Evolutionary conservation across 306 rosid genomes (phyloP), one percentile per base, ranked within the genome.

Genomic region (Adenanthera pavonina): DNA sequence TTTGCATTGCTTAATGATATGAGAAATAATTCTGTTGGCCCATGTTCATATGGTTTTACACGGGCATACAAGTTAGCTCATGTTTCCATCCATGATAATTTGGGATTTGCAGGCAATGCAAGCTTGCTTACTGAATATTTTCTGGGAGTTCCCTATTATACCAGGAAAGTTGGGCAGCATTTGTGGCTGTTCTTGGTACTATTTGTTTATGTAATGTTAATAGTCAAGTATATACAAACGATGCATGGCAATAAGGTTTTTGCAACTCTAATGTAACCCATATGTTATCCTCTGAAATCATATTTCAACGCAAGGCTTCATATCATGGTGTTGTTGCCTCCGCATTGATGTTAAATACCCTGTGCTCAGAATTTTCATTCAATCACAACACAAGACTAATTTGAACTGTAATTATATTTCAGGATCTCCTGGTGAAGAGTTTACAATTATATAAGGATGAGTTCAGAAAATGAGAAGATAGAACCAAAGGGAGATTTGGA

Each of bases 401-500:
- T 43, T 67, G 53, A 81, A 77, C 48, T 10, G 8, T 56, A 60
- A 71, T 84, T n/a, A 38, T 52, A 30, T 88, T 86, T 80, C 91
- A 90, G 95, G 88, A 77, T 76, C 44, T 65, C 75, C 30, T 60
- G 40, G 62, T 77, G 64, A 84, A 69, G 85, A 80, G 70, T 85
- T 75, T 8, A 19, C 75, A 53, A 33, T 33, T 33, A 25, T 44
- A 53, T 5, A 70, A 89, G 80, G 87, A 91, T 91, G 97, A 90
- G 80, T 84, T 82, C 53, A 62, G 87, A 86, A 43, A 77, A 76
- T 73, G 86, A 87, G 80, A 84, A 81, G 81, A 49, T 57, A 82
- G 92, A 93, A 61, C 85, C 93, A 7, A 86, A 77, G 76, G 81
- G 78, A 34, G 93, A 89, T 85, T 78, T 90, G 75, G 92, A 85